phyloP scores from a whole-genome alignment of 306 rosid genomes.

The Trifolium fragiferum region DNA sequence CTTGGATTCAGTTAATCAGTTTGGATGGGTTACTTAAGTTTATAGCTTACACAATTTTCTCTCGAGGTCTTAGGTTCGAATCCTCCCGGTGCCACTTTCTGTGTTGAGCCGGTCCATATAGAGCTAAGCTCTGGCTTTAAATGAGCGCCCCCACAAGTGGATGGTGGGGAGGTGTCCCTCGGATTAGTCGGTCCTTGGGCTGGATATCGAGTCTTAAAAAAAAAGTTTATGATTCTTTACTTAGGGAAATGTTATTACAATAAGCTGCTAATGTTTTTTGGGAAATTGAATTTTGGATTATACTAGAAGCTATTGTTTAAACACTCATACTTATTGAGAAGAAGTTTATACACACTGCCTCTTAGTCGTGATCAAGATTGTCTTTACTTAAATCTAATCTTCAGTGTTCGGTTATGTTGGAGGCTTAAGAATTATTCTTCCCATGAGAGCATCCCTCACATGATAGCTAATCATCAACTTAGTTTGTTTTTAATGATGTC shows the following conservation, averaged over 20 bases:
- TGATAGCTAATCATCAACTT: not conserved
- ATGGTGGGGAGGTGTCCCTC: too few relatives aligned
- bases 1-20: too few relatives aligned
- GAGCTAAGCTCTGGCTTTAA: too few relatives aligned
- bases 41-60: not conserved
- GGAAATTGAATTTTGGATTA: not conserved
- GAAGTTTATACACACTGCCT: not conserved
- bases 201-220: too few relatives aligned
- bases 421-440: not conserved
- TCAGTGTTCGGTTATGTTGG: not conserved
- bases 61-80: too few relatives aligned
- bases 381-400: not conserved
- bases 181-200: too few relatives aligned
- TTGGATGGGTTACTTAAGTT: not conserved
- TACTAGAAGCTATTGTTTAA: not conserved
- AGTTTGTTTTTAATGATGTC: not conserved
- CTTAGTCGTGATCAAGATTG: not conserved
- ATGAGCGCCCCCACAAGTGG: too few relatives aligned
- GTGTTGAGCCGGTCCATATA: too few relatives aligned
- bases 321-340: not conserved
- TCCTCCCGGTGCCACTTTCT: too few relatives aligned
- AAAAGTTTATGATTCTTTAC: not conserved
- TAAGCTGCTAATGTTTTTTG: not conserved
- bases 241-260: not conserved
- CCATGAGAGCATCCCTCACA: not conserved